These are phyloP conservation scores for Cardamine resedifolia DNA, from an alignment of 345 rosid genomes.

Conservation along the genomic window DNA sequence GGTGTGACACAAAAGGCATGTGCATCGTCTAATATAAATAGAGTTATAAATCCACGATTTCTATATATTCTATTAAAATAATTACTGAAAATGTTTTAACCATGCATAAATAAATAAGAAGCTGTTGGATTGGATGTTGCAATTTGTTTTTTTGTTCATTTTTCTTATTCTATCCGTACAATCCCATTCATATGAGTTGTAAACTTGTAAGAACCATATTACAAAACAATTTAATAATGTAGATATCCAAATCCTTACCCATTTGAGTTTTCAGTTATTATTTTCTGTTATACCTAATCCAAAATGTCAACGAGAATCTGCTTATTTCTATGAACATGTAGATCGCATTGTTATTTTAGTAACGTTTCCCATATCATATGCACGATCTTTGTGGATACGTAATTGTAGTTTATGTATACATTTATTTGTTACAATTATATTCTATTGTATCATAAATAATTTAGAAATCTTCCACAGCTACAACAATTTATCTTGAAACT, in stretches of 20 bases:
- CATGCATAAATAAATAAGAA: background rate
- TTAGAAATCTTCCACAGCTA: background rate
- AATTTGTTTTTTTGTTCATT: background rate
- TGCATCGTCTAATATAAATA: slow-evolving; percentile 12
- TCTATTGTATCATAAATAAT: background rate
- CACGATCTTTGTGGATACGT: slow-evolving; percentile 6
- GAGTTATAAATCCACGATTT: background rate
- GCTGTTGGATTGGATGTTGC: slow-evolving; percentile 16
- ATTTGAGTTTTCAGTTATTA: slow-evolving; percentile 15
- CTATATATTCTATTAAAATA: background rate
- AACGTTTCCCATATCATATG: background rate
- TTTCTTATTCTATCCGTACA: background rate
- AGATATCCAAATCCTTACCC: background rate
- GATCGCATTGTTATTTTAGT: slow-evolving; percentile 16
- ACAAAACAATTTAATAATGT: background rate
- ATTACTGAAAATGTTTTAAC: background rate
- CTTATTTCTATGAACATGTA: slow-evolving; percentile 1
- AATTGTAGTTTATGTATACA: background rate
- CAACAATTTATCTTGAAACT: background rate
- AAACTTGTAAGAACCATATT: slow-evolving; percentile 3
- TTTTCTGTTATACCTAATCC: slow-evolving; percentile 15
- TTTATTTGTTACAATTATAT: background rate
- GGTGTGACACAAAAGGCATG: slow-evolving; percentile 14
- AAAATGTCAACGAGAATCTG: slow-evolving; percentile 21
- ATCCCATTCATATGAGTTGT: background rate